phyloP scores from a whole-genome alignment of 768 basidiomycete species.

The Auricularia cornea region DNA sequence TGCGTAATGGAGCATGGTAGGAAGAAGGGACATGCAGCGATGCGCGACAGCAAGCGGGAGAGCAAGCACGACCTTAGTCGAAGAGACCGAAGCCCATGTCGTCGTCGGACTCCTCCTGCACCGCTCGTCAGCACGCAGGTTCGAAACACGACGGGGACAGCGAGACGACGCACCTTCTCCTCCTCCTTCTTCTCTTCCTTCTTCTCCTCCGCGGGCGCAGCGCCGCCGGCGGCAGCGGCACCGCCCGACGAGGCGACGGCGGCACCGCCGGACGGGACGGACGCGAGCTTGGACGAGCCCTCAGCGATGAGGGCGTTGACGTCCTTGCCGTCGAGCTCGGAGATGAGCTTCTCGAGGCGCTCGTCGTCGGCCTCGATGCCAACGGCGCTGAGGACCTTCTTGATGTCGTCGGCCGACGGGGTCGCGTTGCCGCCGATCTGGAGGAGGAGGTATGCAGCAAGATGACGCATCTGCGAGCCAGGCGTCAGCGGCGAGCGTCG shows the following conservation, averaged over 20 bases:
- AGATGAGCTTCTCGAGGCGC: slow-evolving; percentile 72
- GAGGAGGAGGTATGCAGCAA: slow-evolving; percentile 97
- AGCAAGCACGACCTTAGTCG: slow-evolving; percentile 59
- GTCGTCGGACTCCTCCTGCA: slow-evolving; percentile 88
- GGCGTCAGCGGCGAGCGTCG: background rate
- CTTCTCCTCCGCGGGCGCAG: slow-evolving; percentile 64
- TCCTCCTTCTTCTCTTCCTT: slow-evolving; percentile 70
- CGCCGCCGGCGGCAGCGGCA: slow-evolving; percentile 41
- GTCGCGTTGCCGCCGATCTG: slow-evolving; percentile 85
- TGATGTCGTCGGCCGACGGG: slow-evolving; percentile 82
- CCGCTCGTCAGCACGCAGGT: background rate
- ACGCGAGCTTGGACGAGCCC: slow-evolving; percentile 88
- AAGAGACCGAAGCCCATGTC: slow-evolving; percentile 99
- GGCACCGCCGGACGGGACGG: slow-evolving; percentile 54
- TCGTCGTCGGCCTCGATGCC: slow-evolving; percentile 84
- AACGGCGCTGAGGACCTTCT: slow-evolving; percentile 74
- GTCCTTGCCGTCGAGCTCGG: slow-evolving; percentile 88
- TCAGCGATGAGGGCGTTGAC: slow-evolving; percentile 86
- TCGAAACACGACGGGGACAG: background rate
- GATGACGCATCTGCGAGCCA: slow-evolving; percentile 70
- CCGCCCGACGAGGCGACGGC: slow-evolving; percentile 45
- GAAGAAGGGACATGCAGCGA: background rate
- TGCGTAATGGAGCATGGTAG: background rate
- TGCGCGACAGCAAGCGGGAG: slow-evolving; percentile 4
- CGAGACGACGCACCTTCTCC: slow-evolving; percentile 56